These are phyloP conservation scores for Bidens hawaiensis DNA, from an alignment of 140 eudicot genomes.

Conservation along the genomic window DNA sequence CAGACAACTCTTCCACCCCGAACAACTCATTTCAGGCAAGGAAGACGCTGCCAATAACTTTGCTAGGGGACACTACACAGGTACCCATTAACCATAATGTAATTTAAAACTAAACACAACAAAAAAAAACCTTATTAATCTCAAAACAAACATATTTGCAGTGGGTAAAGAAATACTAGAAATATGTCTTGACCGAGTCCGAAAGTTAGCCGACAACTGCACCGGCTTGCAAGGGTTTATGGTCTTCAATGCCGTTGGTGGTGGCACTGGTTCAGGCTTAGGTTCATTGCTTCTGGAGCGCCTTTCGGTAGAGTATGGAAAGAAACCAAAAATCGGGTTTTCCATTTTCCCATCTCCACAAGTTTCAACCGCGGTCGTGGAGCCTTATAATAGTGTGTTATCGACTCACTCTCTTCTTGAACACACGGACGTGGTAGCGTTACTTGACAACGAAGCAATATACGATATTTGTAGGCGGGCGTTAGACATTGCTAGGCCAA, in stretches of 20 bases:
- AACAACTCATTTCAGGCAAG: conserved; percentile 67
- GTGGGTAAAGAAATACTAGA: conserved; percentile 68
- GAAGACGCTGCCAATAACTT: conserved; percentile 86
- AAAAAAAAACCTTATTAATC: not conserved
- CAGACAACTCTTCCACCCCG: no score
- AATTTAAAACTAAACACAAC: not conserved
- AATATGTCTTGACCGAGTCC: conserved; percentile 64
- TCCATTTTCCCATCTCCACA: conserved; percentile 71
- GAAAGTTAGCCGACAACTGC: conserved; percentile 74
- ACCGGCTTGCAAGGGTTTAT: conserved; percentile 83
- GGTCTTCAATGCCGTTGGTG: no score
- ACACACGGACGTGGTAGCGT: no score
- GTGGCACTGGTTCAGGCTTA: conserved; percentile 72
- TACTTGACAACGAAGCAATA: no score
- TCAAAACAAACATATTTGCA: conserved; percentile 22
- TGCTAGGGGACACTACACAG: conserved; percentile 85
- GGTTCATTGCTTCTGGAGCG: conserved; percentile 68
- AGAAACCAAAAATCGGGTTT: conserved; percentile 66
- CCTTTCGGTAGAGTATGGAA: conserved; percentile 65
- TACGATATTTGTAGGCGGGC: conserved; percentile 61
- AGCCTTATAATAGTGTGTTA: no score
- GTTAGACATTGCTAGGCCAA: conserved; percentile 60
- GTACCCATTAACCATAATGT: no score
- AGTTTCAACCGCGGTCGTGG: conserved; percentile 74
- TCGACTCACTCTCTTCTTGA: no score